Conservation (phyloP, 2,329 filamentous ascomycete genomes). For the Penicillium corylophilum region DNA sequence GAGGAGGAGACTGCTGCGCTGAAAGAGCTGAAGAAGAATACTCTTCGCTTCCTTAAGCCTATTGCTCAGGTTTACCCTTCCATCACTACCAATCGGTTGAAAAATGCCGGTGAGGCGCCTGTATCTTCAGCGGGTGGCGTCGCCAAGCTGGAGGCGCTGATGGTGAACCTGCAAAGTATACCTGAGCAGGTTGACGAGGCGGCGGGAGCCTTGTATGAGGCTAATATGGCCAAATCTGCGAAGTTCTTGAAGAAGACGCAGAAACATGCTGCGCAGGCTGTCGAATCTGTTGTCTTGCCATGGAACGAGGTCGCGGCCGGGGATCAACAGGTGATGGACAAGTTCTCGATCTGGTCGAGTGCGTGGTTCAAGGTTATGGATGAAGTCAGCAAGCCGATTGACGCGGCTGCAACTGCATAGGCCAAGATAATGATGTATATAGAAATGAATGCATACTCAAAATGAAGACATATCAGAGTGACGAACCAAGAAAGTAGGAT, state of each 20-base stretch:
- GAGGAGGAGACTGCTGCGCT: conserved; percentile 35
- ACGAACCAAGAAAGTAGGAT: conserved; percentile 8
- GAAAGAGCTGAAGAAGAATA: conserved; percentile 41
- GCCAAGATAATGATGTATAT: neutral
- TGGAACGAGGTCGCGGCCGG: conserved; percentile 62
- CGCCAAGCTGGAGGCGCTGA: conserved; percentile 35
- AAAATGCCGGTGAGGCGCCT: conserved; percentile 28
- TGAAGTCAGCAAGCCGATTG: conserved; percentile 37
- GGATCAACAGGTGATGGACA: conserved; percentile 61
- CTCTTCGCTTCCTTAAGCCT: conserved; percentile 44
- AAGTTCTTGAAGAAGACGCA: conserved; percentile 34
- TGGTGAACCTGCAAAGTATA: conserved; percentile 35
- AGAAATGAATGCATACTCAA: neutral
- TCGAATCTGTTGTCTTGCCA: conserved; percentile 69
- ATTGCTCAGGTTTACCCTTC: conserved; percentile 45
- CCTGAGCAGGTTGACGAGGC: conserved; percentile 46
- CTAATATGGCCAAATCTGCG: conserved; percentile 34
- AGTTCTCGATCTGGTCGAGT: conserved; percentile 74
- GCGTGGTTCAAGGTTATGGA: conserved; percentile 53
- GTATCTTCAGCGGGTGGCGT: conserved; percentile 20
- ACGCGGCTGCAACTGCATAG: conserved; percentile 10
- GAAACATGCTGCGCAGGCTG: conserved; percentile 60
- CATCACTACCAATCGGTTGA: conserved; percentile 43
- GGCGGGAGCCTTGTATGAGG: conserved; percentile 48
- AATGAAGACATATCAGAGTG: conserved; percentile 2